Conservation (phyloP, 352 stramenopile species). For the Globisporangium uncinulatum region DNA sequence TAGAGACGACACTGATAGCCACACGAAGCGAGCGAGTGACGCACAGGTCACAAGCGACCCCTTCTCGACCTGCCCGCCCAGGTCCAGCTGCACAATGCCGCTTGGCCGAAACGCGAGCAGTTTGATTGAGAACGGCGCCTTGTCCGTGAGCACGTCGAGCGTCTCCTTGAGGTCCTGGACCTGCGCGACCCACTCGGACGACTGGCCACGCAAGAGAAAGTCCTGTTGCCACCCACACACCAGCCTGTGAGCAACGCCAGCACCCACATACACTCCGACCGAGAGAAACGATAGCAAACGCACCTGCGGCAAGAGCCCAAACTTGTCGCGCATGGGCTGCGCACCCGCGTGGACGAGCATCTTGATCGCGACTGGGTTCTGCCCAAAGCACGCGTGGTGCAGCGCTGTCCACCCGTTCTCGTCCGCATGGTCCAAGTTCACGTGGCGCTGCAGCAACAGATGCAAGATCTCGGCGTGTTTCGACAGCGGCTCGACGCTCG, state of each 20-base stretch:
- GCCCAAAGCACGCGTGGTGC: constrained; percentile 74
- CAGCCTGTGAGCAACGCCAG: too few relatives aligned
- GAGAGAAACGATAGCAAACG: not conserved
- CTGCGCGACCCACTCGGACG: constrained; percentile 60
- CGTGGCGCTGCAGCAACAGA: constrained; percentile 57
- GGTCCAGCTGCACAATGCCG: constrained; percentile 77
- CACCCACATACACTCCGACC: not conserved
- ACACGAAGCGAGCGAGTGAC: constrained; percentile 11
- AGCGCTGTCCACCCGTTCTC: constrained; percentile 83
- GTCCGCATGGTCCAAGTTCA: constrained; percentile 77
- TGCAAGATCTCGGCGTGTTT: constrained; percentile 75
- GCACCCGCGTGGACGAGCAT: constrained; percentile 74
- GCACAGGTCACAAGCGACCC: constrained; percentile 76
- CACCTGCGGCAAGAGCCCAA: constrained; percentile 68
- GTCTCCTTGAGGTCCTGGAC: constrained; percentile 70
- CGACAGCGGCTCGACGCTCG: constrained; percentile 47
- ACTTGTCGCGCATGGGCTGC: constrained; percentile 60
- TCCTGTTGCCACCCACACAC: constrained; percentile 21
- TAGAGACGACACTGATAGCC: not conserved
- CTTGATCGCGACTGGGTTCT: constrained; percentile 63
- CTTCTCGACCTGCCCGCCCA: constrained; percentile 81
- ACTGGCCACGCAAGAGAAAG: constrained; percentile 60
- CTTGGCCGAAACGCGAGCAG: constrained; percentile 75
- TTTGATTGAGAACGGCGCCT: constrained; percentile 61
- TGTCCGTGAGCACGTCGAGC: constrained; percentile 60